A percentile compares a stretch with the other conserved stretches of the same genome.
Evolutionary conservation across 1,284 basidiomycete species (phyloP).

Genomic region (Fomes fomentarius): DNA sequence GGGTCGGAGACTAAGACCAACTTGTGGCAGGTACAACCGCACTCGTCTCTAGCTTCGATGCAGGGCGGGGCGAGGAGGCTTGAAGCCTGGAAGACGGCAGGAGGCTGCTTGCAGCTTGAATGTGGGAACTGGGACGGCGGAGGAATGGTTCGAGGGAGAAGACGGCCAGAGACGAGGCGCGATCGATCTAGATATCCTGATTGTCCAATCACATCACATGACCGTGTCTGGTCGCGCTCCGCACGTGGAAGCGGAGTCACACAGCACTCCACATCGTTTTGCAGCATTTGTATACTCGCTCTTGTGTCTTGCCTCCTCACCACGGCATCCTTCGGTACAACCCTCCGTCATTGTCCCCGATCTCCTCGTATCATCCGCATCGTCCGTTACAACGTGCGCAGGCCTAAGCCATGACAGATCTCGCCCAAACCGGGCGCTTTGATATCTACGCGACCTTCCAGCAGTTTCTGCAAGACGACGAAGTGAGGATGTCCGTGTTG

Average conservation of each 20-base stretch:
- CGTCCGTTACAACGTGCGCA: neutral
- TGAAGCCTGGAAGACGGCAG: too few relatives aligned
- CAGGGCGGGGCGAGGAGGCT: too few relatives aligned
- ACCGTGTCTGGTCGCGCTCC: conserved; percentile 15
- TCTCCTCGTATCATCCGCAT: neutral
- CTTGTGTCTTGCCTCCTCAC: too few relatives aligned
- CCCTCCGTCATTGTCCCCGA: neutral
- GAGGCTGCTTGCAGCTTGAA: too few relatives aligned
- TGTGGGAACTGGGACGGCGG: neutral
- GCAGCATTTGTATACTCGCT: too few relatives aligned
- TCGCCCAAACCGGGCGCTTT: conserved; percentile 34
- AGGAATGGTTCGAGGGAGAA: conserved; percentile 1
- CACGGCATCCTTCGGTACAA: too few relatives aligned
- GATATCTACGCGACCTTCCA: conserved; percentile 63
- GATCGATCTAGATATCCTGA: conserved; percentile 19
- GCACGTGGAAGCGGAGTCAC: conserved; percentile 26
- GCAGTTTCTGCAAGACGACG: conserved; percentile 55
- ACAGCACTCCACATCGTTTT: too few relatives aligned
- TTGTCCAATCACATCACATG: conserved; percentile 2
- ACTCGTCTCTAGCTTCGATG: too few relatives aligned
- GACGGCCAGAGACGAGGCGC: conserved; percentile 1
- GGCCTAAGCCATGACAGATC: conserved; percentile 10
- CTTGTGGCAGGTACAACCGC: too few relatives aligned
- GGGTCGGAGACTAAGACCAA: neutral
- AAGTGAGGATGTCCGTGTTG: conserved; percentile 45